Percentiles rank a stretch among this genome's conserved stretches.
Conservation (phyloP, 2,329 filamentous ascomycete species). For the Paraphaeosphaeria sporulosa region DNA sequence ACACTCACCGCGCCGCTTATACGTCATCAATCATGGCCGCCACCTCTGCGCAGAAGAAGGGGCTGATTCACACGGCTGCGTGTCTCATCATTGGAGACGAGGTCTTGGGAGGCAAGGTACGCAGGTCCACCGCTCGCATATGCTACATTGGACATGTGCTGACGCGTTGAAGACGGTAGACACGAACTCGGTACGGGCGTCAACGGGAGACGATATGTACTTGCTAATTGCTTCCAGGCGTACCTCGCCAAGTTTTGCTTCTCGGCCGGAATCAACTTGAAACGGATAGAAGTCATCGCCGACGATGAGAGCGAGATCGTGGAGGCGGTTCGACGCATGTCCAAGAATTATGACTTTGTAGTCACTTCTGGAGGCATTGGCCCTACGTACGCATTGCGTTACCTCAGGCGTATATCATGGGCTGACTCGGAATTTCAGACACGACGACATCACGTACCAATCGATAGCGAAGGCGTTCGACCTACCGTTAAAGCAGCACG, state of each 20-base stretch:
- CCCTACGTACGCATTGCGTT: conserved; percentile 74
- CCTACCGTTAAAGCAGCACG: conserved; percentile 78
- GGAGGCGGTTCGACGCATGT: conserved; percentile 88
- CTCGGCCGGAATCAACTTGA: conserved; percentile 71
- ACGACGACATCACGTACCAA: conserved; percentile 97
- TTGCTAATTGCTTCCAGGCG: conserved; percentile 45
- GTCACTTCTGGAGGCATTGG: conserved; percentile 96
- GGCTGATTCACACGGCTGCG: conserved; percentile 85
- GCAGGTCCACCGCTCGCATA: conserved; percentile 24
- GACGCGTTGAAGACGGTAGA: conserved; percentile 63
- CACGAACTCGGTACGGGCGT: conserved; percentile 62
- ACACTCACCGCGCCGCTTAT: conserved; percentile 58
- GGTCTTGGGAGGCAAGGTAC: conserved; percentile 90
- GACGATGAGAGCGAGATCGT: conserved; percentile 92
- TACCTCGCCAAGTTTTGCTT: conserved; percentile 74
- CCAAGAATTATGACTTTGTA: conserved; percentile 87
- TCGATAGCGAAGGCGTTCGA: conserved; percentile 91
- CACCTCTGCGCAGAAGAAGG: conserved; percentile 57
- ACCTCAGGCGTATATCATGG: background rate
- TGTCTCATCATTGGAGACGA: conserved; percentile 98
- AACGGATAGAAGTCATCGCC: conserved; percentile 89
- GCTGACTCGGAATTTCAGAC: conserved; percentile 60
- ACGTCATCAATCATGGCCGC: conserved; percentile 57
- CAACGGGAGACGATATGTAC: background rate
- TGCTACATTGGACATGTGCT: conserved; percentile 22